Base-by-base conservation (phyloP, 2,329 filamentous ascomycete genomes). In the Neopestalotiopsis sp. region DNA sequence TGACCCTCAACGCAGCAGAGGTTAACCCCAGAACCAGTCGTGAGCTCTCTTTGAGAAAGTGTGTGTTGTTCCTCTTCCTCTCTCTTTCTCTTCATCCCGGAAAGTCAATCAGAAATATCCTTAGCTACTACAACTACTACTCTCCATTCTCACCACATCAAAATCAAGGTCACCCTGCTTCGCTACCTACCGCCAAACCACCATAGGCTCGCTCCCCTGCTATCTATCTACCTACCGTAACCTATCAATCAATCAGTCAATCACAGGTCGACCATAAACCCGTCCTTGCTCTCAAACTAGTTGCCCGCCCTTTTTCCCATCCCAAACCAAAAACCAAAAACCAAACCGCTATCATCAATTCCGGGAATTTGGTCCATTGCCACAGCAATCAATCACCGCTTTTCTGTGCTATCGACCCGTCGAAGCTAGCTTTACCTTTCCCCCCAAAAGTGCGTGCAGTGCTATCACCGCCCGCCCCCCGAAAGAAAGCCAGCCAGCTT, bases 1-100 rank as follows among this genome's bases (percentile, higher is more conserved):
- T 81, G 75, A 81, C 76, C 76, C 78, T 79, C 74, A 59, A 79
- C 78, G 77, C 78, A 78, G 77, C 75, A 63, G 38, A 38, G 42
- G 13, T 14, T 14, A 65, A 32, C 38, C 38, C 42, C 62, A 49
- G 62, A 65, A 49, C 38, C 40, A 45, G n/a, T 52, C n/a, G 45
- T n/a, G 45, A 52, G 17, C 45, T 52, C 45, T 28, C 24, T 28
- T 52, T 52, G 34, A 38, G 6, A 38, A 17, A n/a, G 24, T 28
- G 24, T 28, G 24, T 7, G n/a, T 52, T 20, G 45, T 52, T 28
- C 52, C 52, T 45, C n/a, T 59, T 49, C 9, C 34, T 24, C 20
- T 65, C 71, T 67, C 66, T 62, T 52, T 60, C 59, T 61, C 42
- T 65, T 68, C 66, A 64, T 68, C 24, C 24, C 20, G 17, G 30